These are phyloP conservation scores for Leucogyrophana mollusca DNA, from an alignment of 768 basidiomycete genomes.

Conservation along the genomic window DNA sequence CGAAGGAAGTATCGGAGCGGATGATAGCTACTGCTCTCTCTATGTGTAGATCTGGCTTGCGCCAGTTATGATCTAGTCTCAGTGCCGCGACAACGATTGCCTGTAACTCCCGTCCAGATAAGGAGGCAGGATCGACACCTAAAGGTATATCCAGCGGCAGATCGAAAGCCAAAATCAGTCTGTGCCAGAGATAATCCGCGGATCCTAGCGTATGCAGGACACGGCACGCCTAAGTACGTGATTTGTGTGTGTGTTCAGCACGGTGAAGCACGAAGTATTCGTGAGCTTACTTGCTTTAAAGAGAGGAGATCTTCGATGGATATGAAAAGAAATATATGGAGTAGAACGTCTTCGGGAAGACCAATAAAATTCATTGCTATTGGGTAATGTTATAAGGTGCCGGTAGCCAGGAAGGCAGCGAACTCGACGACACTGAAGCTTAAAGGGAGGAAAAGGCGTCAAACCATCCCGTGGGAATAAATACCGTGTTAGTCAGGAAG, in stretches of 20 bases:
- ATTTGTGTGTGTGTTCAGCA: constrained; percentile 14
- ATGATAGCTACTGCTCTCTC: constrained; percentile 36
- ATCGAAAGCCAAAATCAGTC: constrained; percentile 26
- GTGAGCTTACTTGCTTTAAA: constrained; percentile 42
- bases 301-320: constrained; percentile 46
- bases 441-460: no score
- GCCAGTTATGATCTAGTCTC: constrained; percentile 53
- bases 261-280: constrained; percentile 8
- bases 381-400: no score
- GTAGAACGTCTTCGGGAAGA: no score
- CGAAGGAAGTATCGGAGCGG: constrained; percentile 32
- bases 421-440: no score
- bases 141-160: constrained; percentile 42
- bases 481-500: no score
- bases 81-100: constrained; percentile 41
- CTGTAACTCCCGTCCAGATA: constrained; percentile 42
- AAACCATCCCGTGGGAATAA: no score
- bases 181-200: constrained; percentile 58
- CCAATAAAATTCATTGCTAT: no score
- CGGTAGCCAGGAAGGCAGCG: no score
- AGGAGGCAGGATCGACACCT: constrained; percentile 26
- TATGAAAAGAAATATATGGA: no score
- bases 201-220: constrained; percentile 50
- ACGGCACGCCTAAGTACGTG: constrained; percentile 51
- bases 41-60: constrained; percentile 32